phyloP scores from a whole-genome alignment of 192 early-diverging fungal species.

The Anaeromyces robustus region DNA sequence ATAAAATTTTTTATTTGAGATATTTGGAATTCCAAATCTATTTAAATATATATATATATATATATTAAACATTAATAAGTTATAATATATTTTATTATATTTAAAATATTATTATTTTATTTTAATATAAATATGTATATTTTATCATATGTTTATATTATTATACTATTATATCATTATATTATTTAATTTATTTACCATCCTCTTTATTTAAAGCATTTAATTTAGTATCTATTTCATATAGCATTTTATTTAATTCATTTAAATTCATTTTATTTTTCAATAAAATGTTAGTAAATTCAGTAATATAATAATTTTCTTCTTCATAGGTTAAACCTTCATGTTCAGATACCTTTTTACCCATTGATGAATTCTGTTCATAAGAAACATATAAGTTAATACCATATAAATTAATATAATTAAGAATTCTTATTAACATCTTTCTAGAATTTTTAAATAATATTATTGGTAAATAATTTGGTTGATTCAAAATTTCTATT shows the following conservation, averaged over 20 bases:
- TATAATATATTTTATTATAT: too few relatives aligned
- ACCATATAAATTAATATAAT: not conserved
- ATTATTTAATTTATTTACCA: too few relatives aligned
- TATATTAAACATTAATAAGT: not conserved
- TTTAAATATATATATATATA: not conserved
- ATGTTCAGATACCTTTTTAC: not conserved
- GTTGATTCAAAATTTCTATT: not conserved
- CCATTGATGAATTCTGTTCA: not conserved
- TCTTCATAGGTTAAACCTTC: not conserved
- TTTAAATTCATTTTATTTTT: not conserved
- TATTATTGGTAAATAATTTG: not conserved
- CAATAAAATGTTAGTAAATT: not conserved
- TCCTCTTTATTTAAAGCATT: not conserved
- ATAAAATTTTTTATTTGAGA: not conserved
- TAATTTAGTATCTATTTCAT: not conserved
- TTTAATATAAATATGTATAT: too few relatives aligned
- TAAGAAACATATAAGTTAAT: not conserved
- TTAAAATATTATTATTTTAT: too few relatives aligned
- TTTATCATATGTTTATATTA: too few relatives aligned
- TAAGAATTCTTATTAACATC: not conserved
- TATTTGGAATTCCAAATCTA: not conserved
- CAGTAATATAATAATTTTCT: not conserved
- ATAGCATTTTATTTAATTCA: not conserved
- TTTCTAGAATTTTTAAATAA: not conserved
- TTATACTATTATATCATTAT: too few relatives aligned